Evolutionary conservation across 805 yeast species (phyloP).

Genomic region (Kockiozyma suomiensis): DNA sequence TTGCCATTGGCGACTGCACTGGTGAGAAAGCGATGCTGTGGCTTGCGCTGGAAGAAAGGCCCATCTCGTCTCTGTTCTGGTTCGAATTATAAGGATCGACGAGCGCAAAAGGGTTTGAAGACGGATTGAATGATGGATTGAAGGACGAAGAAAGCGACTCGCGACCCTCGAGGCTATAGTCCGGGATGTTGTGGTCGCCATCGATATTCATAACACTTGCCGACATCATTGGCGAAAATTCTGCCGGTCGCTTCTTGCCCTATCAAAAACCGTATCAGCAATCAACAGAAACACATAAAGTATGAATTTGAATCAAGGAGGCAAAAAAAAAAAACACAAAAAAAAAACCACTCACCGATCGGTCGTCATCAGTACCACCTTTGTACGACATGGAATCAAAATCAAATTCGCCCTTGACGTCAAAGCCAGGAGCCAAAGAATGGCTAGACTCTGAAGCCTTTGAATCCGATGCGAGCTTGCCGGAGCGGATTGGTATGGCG

Average conservation of each 20-base stretch:
- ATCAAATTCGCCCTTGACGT: conserved; percentile 21
- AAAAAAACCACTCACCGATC: conserved; percentile 9
- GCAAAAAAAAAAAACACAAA: too few relatives aligned
- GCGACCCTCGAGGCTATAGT: conserved; percentile 27
- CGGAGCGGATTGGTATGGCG: conserved; percentile 28
- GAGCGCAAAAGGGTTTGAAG: conserved; percentile 20
- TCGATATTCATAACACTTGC: conserved; percentile 8
- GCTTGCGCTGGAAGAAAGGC: conserved; percentile 23
- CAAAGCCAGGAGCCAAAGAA: conserved; percentile 16
- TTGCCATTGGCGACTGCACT: conserved; percentile 29
- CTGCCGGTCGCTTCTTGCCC: conserved; percentile 36
- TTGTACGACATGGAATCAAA: conserved; percentile 23
- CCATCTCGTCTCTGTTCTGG: conserved; percentile 45
- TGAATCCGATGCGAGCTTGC: background rate
- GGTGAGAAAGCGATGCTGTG: conserved; percentile 32
- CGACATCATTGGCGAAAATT: conserved; percentile 35
- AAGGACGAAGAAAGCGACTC: conserved; percentile 25
- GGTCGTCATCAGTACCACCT: conserved; percentile 22
- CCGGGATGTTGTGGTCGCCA: conserved; percentile 44
- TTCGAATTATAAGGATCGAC: conserved; percentile 14
- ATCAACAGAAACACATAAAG: too few relatives aligned
- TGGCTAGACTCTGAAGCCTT: background rate
- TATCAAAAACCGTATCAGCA: background rate
- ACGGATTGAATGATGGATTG: conserved; percentile 22
- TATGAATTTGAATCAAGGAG: too few relatives aligned